phyloP scores from a whole-genome alignment of 73 alveolate genomes.

The Paramecium pentaurelia region DNA sequence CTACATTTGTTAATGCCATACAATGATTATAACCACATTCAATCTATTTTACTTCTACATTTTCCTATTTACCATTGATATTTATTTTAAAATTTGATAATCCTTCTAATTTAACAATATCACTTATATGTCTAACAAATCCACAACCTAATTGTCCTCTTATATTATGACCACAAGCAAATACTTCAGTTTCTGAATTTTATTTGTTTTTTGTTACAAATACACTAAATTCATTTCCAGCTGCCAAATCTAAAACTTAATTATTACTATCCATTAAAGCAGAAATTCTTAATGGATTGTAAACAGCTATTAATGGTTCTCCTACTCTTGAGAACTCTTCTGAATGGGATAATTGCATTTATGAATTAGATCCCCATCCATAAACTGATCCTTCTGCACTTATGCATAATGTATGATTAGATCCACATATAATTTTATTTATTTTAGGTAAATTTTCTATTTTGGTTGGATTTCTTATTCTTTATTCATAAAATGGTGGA shows the following conservation, averaged over 20 bases:
- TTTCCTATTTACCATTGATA: constrained; percentile 53
- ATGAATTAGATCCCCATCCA: constrained; percentile 87
- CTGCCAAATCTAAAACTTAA: constrained; percentile 70
- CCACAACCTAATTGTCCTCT: constrained; percentile 85
- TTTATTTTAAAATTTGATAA: constrained; percentile 71
- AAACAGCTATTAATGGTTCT: constrained; percentile 71
- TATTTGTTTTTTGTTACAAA: constrained; percentile 63
- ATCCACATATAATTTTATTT: constrained; percentile 70
- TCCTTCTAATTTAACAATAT: constrained; percentile 68
- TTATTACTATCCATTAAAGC: constrained; percentile 64
- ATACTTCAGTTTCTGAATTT: constrained; percentile 68
- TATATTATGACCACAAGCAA: constrained; percentile 75
- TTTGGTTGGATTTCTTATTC: constrained; percentile 71
- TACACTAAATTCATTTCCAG: constrained; percentile 79
- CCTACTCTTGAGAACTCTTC: constrained; percentile 67
- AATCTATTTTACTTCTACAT: constrained; percentile 64
- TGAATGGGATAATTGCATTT: constrained; percentile 71
- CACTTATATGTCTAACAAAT: constrained; percentile 72
- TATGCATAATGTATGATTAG: constrained; percentile 74
- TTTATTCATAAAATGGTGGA: constrained; percentile 73
- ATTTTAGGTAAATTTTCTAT: constrained; percentile 66
- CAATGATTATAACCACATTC: constrained; percentile 82
- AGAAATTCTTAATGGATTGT: constrained; percentile 45
- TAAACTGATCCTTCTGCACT: constrained; percentile 68
- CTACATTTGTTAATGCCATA: constrained; percentile 70